Evolutionary conservation across 805 yeast species (phyloP), one percentile per base, ranked within the genome.

Genomic region (Starmerella apis): DNA sequence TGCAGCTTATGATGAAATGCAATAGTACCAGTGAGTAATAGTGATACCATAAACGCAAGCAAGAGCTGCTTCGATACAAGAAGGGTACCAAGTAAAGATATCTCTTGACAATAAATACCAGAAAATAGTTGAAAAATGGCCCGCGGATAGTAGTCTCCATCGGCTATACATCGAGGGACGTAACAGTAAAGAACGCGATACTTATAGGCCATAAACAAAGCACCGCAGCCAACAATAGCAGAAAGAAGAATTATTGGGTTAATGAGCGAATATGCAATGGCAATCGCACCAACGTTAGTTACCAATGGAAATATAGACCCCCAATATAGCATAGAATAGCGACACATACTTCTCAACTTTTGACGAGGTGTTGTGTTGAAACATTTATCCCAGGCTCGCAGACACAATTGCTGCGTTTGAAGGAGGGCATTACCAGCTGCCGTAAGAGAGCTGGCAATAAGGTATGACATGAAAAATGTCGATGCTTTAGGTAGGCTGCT

Each of bases 401-500:
- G 61, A 4, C 77, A 52, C 37, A 87, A 69, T 18, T 72, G 74
- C 48, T 72, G 75, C 16, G 78, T 66, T 59, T 83, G 80, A 33
- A 87, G 60, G 36, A 88, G 70, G 52, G 79, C 79, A 50, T 77
- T 78, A 0, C 95, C 95, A 54, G 82, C 77, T 48, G 83, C 78
- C 1, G 88, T 76, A 49, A 87, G 67, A 0, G 94, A 90, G 64
- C 83, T 80, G 30, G 87, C 70, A 0, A 85, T 67, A 33, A 86
- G 68, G 60, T 81, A 86, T 3, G 88, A 83, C 63, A 81, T 81
- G 67, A 87, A 88, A 61, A 88, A 87, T 39, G 81, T 84, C 1
- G 95, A 81, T 22, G 94, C 83, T 60, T 83, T 83, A 0, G 96
- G 95, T 31, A 88, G 70, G 58, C 86, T 84, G 13, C 75, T 73